Conservation (phyloP, 2,329 filamentous ascomycete genomes). For the Sordariomycetes sp. region DNA sequence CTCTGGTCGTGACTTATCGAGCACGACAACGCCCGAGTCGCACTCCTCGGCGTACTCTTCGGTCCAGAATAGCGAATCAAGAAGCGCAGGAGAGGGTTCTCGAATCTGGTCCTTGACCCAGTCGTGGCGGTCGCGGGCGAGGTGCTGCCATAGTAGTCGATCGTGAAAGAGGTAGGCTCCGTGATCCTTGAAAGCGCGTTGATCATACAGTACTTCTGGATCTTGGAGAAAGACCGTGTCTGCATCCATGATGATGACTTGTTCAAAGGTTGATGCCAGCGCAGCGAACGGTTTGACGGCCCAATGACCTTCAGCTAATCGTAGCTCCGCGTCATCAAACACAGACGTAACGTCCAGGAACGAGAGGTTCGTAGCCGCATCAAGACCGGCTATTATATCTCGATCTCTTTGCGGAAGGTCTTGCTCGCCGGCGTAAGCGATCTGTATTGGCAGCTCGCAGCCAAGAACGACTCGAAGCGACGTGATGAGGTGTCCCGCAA, state of each 20-base stretch:
- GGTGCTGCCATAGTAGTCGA: slow-evolving; percentile 26
- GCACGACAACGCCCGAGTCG: slow-evolving; percentile 30
- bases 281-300: slow-evolving; percentile 31
- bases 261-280: slow-evolving; percentile 22
- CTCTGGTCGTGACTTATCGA: slow-evolving; percentile 26
- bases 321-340: slow-evolving; percentile 20
- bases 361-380: slow-evolving; percentile 12
- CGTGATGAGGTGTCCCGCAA: slow-evolving; percentile 24
- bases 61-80: slow-evolving; percentile 26
- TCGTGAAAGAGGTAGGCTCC: slow-evolving; percentile 31
- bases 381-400: slow-evolving; percentile 10
- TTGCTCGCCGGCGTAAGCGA: slow-evolving; percentile 24
- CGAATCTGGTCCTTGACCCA: slow-evolving; percentile 28
- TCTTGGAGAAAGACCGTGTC: slow-evolving; percentile 28
- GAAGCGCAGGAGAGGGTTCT: slow-evolving; percentile 20
- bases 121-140: slow-evolving; percentile 20
- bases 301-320: slow-evolving; percentile 21
- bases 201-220: slow-evolving; percentile 20
- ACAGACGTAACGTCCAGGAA: slow-evolving; percentile 22
- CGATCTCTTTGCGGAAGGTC: slow-evolving; percentile 17
- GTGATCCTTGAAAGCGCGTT: slow-evolving; percentile 18
- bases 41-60: slow-evolving; percentile 30
- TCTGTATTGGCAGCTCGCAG: slow-evolving; percentile 21
- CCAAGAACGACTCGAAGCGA: slow-evolving; percentile 18
- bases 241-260: slow-evolving; percentile 28